Evolutionary conservation across 345 rosid genomes (phyloP), one percentile per base, ranked within the genome.

Genomic region (Rubroshorea leprosula): DNA sequence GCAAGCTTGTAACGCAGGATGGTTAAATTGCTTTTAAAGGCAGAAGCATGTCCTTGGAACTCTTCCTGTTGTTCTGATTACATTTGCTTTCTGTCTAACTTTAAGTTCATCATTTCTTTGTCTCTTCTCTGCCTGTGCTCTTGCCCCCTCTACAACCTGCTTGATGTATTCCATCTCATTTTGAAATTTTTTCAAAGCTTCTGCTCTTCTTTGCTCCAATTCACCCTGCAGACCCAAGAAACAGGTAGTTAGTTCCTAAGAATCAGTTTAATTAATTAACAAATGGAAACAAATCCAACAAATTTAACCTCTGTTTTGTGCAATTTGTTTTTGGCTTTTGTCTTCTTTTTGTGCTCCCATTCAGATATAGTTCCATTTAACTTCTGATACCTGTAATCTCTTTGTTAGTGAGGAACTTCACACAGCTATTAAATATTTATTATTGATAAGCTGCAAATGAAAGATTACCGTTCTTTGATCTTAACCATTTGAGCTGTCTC

Each of bases 61-160:
- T 60, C 57, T 55, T 64, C 90, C 89, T 15, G 83, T 80, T 58
- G 55, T 55, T 72, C 90, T 76, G 72, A 79, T 69, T 45, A 22
- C 74, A 61, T 88, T 67, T 50, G 92, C 95, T 68, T 91, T 88
- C 57, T 72, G 76, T 75, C 72, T 80, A 50, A 72, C 84, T 74
- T 80, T 76, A 11, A 64, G 23, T 78, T 80, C 93, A 57, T 83
- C 80, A 0, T 75, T 80, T 55, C 63, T 58, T 39, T 63, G 69
- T 60, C 72, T 86, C 59, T 83, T 75, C 58, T 58, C 67, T 41
- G 87, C 85, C 71, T 77, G 69, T 47, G 72, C 78, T 69, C 72
- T 83, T 57, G 95, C 92, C 50, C 58, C 79, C 25, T 49, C 82
- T 51, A 66, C 75, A 12, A 84, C 75, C 66, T 67, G 61, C 21